A percentile compares a stretch with the other conserved stretches of the same genome.
Evolutionary conservation across 139 green algal species (phyloP).

Genomic region (Micromonas commoda): DNA sequence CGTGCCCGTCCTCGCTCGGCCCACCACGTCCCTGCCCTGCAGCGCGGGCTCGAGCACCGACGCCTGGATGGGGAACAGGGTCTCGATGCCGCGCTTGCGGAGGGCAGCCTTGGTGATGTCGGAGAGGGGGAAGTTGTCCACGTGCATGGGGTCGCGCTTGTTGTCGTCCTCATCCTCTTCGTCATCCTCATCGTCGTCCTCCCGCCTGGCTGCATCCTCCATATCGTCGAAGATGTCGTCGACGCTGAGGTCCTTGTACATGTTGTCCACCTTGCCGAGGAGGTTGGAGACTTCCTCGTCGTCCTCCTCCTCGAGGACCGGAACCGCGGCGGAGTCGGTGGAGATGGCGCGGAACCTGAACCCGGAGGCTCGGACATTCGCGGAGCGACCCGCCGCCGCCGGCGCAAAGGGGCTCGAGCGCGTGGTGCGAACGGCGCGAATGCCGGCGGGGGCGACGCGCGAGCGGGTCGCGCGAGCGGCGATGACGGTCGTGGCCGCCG

Average conservation of each 20-base stretch:
- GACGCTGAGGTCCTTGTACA: not conserved
- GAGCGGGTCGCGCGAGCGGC: not conserved
- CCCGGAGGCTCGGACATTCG: not conserved
- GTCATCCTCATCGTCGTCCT: conserved; percentile 3
- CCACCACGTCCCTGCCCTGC: conserved; percentile 83
- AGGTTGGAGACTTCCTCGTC: not conserved
- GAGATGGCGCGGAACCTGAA: not conserved
- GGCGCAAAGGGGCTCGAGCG: not conserved
- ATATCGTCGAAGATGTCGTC: conserved; percentile 13
- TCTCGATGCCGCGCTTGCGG: conserved; percentile 14
- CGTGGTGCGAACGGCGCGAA: too few species aligned
- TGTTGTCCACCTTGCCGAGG: not conserved
- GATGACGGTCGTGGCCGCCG: not conserved
- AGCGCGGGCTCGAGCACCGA: conserved; percentile 65
- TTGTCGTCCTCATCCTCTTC: conserved; percentile 2
- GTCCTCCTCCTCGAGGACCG: not conserved
- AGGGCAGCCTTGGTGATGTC: not conserved
- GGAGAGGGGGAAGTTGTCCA: conserved; percentile 9
- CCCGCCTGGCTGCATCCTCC: not conserved
- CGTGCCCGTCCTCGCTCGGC: conserved; percentile 83
- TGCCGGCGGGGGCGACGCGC: too few species aligned
- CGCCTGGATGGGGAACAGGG: conserved; percentile 36
- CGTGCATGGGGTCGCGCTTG: not conserved
- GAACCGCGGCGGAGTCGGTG: not conserved
- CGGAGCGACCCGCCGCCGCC: too few species aligned